Percentiles rank a stretch among this genome's conserved stretches.
These are phyloP conservation scores for Penicillium angulare DNA, from an alignment of 495 filamentous ascomycete genomes.

Conservation along the genomic window DNA sequence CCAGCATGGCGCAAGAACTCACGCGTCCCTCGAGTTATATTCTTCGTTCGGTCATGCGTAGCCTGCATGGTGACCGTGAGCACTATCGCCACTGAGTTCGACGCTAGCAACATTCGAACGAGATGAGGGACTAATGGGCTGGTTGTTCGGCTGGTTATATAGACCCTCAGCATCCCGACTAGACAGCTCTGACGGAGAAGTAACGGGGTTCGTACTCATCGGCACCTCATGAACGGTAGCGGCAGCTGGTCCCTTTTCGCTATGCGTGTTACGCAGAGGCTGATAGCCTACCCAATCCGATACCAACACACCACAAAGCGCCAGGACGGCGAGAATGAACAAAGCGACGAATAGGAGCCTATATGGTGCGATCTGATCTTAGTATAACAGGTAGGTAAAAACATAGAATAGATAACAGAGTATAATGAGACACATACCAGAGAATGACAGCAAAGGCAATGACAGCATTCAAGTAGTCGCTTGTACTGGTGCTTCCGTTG, in stretches of 20 bases:
- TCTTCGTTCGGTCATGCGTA: background rate
- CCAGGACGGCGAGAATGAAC: conserved; percentile 26
- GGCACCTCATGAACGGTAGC: conserved; percentile 11
- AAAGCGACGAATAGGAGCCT: conserved; percentile 32
- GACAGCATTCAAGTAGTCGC: conserved; percentile 22
- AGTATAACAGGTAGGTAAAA: too few relatives aligned
- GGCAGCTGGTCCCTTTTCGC: conserved; percentile 1
- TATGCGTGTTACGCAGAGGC: conserved; percentile 14
- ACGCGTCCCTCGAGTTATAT: background rate
- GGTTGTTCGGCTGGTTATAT: conserved; percentile 21
- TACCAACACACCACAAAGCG: conserved; percentile 26
- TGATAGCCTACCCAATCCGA: conserved; percentile 28
- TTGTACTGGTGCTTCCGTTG: conserved; percentile 3
- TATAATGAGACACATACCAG: conserved; percentile 16
- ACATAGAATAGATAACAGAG: too few relatives aligned
- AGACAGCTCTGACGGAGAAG: conserved; percentile 11
- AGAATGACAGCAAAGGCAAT: conserved; percentile 33
- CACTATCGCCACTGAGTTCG: conserved; percentile 10
- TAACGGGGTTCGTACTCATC: conserved; percentile 18
- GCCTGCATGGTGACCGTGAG: background rate
- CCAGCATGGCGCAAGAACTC: too few relatives aligned
- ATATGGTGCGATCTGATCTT: too few relatives aligned
- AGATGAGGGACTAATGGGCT: conserved; percentile 12
- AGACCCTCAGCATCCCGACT: conserved; percentile 20
- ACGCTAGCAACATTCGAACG: conserved; percentile 8